Conservation (phyloP, 495 filamentous ascomycete species). For the Aspergillus saccharolyticus region DNA sequence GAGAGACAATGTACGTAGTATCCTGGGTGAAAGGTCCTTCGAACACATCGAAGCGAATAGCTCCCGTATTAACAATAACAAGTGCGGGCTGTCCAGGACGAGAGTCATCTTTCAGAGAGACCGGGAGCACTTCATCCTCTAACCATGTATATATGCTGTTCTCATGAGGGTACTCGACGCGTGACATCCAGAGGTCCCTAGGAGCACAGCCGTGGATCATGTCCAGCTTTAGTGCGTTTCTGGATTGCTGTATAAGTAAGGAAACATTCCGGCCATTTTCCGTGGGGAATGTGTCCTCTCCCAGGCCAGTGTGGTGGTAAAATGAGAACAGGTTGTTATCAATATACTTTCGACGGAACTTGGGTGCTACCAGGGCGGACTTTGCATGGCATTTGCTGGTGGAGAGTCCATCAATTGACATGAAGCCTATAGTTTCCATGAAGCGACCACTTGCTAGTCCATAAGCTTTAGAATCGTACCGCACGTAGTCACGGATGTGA, state of each 20-base stretch:
- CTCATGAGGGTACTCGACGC: constrained; percentile 62
- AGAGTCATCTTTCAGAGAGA: constrained; percentile 47
- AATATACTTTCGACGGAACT: constrained; percentile 78
- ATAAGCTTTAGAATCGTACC: constrained; percentile 74
- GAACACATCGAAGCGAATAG: constrained; percentile 93
- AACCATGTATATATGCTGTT: constrained; percentile 79
- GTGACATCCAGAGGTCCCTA: constrained; percentile 70
- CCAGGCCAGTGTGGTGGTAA: constrained; percentile 71
- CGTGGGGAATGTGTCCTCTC: constrained; percentile 69
- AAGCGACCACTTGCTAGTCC: constrained; percentile 89
- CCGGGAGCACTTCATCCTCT: constrained; percentile 65
- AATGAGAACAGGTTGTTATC: constrained; percentile 91
- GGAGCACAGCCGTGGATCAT: constrained; percentile 77
- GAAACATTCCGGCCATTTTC: constrained; percentile 70
- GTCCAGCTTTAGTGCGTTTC: constrained; percentile 68
- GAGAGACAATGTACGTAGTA: constrained; percentile 76
- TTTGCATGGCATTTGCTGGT: constrained; percentile 31
- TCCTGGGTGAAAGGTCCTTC: constrained; percentile 85
- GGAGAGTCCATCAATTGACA: constrained; percentile 73
- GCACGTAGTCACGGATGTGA: constrained; percentile 80
- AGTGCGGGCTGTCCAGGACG: constrained; percentile 53
- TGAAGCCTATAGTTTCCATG: constrained; percentile 96
- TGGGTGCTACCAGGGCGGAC: constrained; percentile 35
- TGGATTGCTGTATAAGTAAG: constrained; percentile 60
- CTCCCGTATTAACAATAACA: constrained; percentile 80